These are phyloP conservation scores for Fraxinus anomala DNA, from an alignment of 257 asterid species.

Conservation along the genomic window DNA sequence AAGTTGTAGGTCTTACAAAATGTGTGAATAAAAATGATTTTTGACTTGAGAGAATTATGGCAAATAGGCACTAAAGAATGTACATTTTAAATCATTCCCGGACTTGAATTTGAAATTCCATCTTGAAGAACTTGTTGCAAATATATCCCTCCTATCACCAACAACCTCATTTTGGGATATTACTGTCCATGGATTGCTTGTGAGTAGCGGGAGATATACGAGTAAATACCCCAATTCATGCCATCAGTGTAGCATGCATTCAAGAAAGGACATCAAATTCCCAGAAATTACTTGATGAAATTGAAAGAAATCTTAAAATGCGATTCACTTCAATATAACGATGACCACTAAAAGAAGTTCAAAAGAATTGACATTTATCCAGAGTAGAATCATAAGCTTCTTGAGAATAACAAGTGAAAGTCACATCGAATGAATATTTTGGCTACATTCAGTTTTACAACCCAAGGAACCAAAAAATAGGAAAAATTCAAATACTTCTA, in stretches of 20 bases:
- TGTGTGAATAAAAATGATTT: too few relatives aligned
- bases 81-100: background rate
- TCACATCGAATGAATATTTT: background rate
- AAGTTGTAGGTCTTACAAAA: too few relatives aligned
- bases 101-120: background rate
- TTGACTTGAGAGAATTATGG: too few relatives aligned
- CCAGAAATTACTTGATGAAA: background rate
- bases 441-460: constrained; percentile 9
- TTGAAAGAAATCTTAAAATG: background rate
- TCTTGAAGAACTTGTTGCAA: background rate
- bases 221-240: background rate
- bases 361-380: background rate
- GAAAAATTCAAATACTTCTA: background rate
- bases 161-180: background rate
- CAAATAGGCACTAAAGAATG: background rate
- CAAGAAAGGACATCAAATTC: background rate
- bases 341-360: background rate
- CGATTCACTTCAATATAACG: background rate
- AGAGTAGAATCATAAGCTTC: background rate
- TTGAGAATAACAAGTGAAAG: background rate
- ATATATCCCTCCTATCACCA: background rate
- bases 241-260: background rate
- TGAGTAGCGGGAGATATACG: background rate
- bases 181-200: background rate
- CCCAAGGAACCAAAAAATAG: background rate